Evolutionary conservation across 305 asterid species (phyloP), one percentile per base, ranked within the genome.

Genomic region (Solanum hybrid): DNA sequence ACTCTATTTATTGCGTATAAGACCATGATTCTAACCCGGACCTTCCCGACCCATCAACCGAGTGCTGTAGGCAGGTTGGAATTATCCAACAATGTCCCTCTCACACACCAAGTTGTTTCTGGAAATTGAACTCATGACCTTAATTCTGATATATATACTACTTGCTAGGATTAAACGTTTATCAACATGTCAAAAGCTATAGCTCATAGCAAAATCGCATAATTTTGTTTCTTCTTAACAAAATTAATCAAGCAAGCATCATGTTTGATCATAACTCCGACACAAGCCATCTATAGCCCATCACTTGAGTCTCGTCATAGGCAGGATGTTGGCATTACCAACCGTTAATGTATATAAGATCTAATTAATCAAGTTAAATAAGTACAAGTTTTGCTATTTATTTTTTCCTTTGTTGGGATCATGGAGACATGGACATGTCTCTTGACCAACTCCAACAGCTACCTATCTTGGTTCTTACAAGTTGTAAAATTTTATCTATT

Each of bases 121-220:
- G 69, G 13, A 22, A 22, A 64, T 64, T 0, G 13, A 64, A 22
- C 28, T 64, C 28, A 3, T 64, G 28, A 22, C 29, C 74, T 22
- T 64, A 22, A 57, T 18, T 57, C 11, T 57, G n/a, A 46, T 42
- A 42, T 0, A 42, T 46, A 57, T 18, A 57, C 67, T 57, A 57
- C 67, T 57, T 18, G 28, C 11, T 4, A 64, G 28, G 28, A 1
- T 64, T 22, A 64, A 64, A 64, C 5, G 0, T 64, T 64, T 64
- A 22, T 64, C 29, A 64, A 4, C 74, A 20, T 61, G 71, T 20
- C 71, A 61, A 61, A 61, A 61, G 11, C 11, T 61, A 20, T 20
- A 20, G 2, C 71, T 61, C 2, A 61, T 20, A 20, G 11, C 0
- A 20, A 8, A 0, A 46, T 46, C 0, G 2, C 71, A 0, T 20